Evolutionary conservation across 116 monocot species (phyloP).

Genomic region (Posidonia oceanica): DNA sequence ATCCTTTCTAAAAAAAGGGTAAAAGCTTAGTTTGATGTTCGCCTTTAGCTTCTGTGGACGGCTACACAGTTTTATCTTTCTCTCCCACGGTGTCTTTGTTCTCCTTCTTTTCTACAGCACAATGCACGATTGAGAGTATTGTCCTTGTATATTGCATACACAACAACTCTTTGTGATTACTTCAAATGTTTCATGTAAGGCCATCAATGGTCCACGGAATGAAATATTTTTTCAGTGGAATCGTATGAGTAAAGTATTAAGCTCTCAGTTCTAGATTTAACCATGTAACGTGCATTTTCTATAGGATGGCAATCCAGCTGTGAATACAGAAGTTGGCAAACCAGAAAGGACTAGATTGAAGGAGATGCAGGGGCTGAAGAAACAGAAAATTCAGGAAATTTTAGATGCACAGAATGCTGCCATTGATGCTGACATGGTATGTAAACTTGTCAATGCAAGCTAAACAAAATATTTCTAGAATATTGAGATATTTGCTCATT

Average conservation of each 20-base stretch:
- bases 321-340: conserved; percentile 45
- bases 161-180: too few species aligned
- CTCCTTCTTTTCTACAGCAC: too few species aligned
- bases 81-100: too few species aligned
- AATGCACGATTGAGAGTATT: too few species aligned
- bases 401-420: conserved; percentile 82
- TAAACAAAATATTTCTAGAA: too few species aligned
- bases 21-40: too few species aligned
- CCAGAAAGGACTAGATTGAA: conserved; percentile 66
- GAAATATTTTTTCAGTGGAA: neutral
- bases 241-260: neutral
- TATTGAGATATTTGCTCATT: conserved; percentile 99
- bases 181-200: too few species aligned
- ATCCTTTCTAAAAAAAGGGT: too few species aligned
- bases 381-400: conserved; percentile 83
- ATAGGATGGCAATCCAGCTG: conserved; percentile 28
- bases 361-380: conserved; percentile 86
- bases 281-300: conserved; percentile 7
- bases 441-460: neutral
- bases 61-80: too few species aligned
- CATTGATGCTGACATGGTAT: conserved; percentile 93
- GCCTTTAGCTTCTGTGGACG: too few species aligned
- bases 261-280: neutral
- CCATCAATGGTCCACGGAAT: neutral
- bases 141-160: too few species aligned